Base-by-base conservation (phyloP, 2,329 filamentous ascomycete genomes). In the Xylariaceae sp. region DNA sequence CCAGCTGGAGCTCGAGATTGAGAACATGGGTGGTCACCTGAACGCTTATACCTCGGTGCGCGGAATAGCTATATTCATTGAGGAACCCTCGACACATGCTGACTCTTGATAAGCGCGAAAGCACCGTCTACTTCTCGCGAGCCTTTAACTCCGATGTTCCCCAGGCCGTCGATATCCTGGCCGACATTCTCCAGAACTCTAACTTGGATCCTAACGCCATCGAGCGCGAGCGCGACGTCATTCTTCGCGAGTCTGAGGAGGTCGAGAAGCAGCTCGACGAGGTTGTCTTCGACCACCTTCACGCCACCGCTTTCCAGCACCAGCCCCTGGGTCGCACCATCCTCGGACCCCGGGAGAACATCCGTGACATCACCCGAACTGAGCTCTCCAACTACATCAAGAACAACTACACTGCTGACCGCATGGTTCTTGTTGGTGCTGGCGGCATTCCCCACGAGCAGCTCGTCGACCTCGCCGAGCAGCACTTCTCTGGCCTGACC, bases 191-290 rank as follows among this genome's bases (percentile, higher is more conserved):
- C 64, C 94, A 97, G 78, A 95, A 99, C 87, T 97, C 94, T 68
- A 97, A 96, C 83, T 91, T 99, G 75, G 94, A 99, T 80, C 81
- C 86, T 73, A 81, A 84, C 60, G 93, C 94, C 71, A 97, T 94
- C 74, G 92, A 99, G 84, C 89, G 95, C 69, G 94, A 99, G 83
- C 89, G 94, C 75, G 93, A 97, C 80, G 95, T 99, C 73, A 99
- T 99, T 75, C 87, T 99, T 72, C 89, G 94, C 73, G 94, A 99
- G 80, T 94, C 96, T 72, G 94, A 99, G 81, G 94, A 99, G 83
- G 95, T 99, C 68, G 94, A 99, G 85, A 99, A 99, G 86, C 93
- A 97, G 82, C 82, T 97, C 61, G 95, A 99, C 82, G 94, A 99
- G 81, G 94, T 99, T 68, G 95, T 99, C 62, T 99, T 99, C 73